Base-by-base conservation (phyloP, 257 asterid genomes). In the Perilla frutescens region DNA sequence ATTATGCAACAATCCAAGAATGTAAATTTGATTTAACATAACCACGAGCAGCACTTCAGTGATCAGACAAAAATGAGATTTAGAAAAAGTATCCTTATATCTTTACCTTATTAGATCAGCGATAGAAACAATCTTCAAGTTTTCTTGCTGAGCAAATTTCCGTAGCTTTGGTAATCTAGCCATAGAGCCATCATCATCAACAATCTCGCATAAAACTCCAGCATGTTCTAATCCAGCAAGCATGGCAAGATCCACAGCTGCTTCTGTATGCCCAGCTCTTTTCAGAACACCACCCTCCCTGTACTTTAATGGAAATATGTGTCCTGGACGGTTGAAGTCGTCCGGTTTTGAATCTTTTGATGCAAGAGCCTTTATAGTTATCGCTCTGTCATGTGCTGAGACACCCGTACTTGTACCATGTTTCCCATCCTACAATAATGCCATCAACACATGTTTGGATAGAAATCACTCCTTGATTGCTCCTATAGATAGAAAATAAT, bases 241-340 rank as follows among this genome's bases (percentile, higher is more conserved):
- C 84, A 81, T 54, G 31, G 96, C 74, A 70, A 94, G 97, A 81
- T 94, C 98, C 70, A 88, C 84, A 11, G 98, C 88, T 60, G 98
- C 98, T 85, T 94, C 98, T 10, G 98, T 94, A 75, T 94, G 98
- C 62, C 98, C 98, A 45, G 98, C 98, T 81, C 98, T 79, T 86
- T 94, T 94, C 62, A 94, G 77, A 76, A 94, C 98, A 66, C 98
- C 98, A 5, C 98, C 98, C 72, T 86, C 89, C 70, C 96, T 79
- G 81, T 94, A 94, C 81, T 88, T 91, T 51, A 94, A 71, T 2
- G 98, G 97, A 83, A 94, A 94, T 83, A 94, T 91, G 84, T 94
- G 98, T 14, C 98, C 98, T 2, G 98, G 98, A 5, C 97, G 95
- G 68, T 87, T 90, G 80, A 94, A 94, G 80, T 91, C 96, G 83